Conservation (phyloP, 164 flowering plant species). For the Amborella trichopoda region DNA sequence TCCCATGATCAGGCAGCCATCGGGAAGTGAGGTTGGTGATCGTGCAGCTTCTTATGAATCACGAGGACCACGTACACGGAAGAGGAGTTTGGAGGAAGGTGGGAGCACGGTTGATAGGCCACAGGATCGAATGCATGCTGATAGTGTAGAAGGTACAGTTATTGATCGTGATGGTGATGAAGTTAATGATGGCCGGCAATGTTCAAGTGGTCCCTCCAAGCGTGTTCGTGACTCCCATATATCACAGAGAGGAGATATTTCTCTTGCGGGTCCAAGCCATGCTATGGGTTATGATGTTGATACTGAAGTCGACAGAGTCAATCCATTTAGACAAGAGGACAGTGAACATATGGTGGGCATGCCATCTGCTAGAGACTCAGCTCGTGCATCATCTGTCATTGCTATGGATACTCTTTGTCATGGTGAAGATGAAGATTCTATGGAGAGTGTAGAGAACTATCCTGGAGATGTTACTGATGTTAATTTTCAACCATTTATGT, state of each 20-base stretch:
- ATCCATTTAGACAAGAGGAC: slow-evolving; percentile 34
- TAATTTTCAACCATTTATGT: slow-evolving; percentile 49
- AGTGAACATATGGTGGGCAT: slow-evolving; percentile 28
- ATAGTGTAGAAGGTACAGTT: slow-evolving; percentile 89
- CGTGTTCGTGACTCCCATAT: slow-evolving; percentile 56
- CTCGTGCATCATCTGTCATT: slow-evolving; percentile 89
- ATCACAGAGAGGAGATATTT: slow-evolving; percentile 36
- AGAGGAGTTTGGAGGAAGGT: slow-evolving; percentile 44
- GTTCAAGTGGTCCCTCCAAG: slow-evolving; percentile 86
- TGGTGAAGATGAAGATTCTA: slow-evolving; percentile 59
- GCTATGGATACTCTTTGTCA: slow-evolving; percentile 89
- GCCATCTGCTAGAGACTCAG: slow-evolving; percentile 59
- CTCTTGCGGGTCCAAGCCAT: slow-evolving; percentile 89
- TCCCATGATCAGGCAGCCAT: slow-evolving; percentile 71
- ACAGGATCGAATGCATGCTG: slow-evolving; percentile 50
- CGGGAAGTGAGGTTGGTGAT: slow-evolving; percentile 96
- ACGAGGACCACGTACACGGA: slow-evolving; percentile 54
- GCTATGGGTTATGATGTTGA: slow-evolving; percentile 45
- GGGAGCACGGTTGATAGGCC: slow-evolving; percentile 87
- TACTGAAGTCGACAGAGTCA: slow-evolving; percentile 37
- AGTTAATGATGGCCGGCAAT: slow-evolving; percentile 53
- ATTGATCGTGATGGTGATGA: slow-evolving; percentile 96
- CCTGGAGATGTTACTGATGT: slow-evolving; percentile 77
- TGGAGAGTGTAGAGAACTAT: slow-evolving; percentile 97
- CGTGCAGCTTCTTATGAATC: slow-evolving; percentile 98